phyloP scores from a whole-genome alignment of 2,329 filamentous ascomycete genomes.

The Xylaria sp. region DNA sequence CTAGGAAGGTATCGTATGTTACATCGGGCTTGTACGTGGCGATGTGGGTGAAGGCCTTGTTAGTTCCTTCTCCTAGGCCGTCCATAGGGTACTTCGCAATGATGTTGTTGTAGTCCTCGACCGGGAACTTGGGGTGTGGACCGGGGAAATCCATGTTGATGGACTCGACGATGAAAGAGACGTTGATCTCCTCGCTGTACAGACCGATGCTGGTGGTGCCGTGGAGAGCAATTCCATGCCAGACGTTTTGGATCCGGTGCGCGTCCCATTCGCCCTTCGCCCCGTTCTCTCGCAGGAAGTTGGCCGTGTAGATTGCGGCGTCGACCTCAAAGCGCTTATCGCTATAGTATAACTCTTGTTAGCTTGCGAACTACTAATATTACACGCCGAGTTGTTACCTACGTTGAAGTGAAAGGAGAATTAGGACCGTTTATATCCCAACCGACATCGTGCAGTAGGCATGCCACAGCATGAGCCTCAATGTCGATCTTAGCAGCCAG shows the following conservation, averaged over 20 bases:
- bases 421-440: slow-evolving; percentile 41
- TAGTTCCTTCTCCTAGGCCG: slow-evolving; percentile 40
- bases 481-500: slow-evolving; percentile 39
- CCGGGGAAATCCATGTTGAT: slow-evolving; percentile 43
- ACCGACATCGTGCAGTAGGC: slow-evolving; percentile 43
- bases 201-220: slow-evolving; percentile 42
- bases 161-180: slow-evolving; percentile 36
- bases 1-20: slow-evolving; percentile 38
- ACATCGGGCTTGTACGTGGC: slow-evolving; percentile 36
- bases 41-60: slow-evolving; percentile 41
- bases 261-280: slow-evolving; percentile 38
- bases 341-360: slow-evolving; percentile 1
- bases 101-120: slow-evolving; percentile 36
- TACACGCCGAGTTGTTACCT: neutral
- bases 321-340: slow-evolving; percentile 46
- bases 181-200: slow-evolving; percentile 39
- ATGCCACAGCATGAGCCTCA: slow-evolving; percentile 40
- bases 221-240: slow-evolving; percentile 43
- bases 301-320: slow-evolving; percentile 41
- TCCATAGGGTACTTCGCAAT: slow-evolving; percentile 33
- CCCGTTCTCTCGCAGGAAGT: slow-evolving; percentile 40
- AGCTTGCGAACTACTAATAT: neutral
- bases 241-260: slow-evolving; percentile 40
- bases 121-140: slow-evolving; percentile 33
- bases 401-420: slow-evolving; percentile 28